Percentiles rank a stretch among this genome's conserved stretches.
phyloP scores from a whole-genome alignment of 495 filamentous ascomycete species.

The Geopyxis carbonaria region DNA sequence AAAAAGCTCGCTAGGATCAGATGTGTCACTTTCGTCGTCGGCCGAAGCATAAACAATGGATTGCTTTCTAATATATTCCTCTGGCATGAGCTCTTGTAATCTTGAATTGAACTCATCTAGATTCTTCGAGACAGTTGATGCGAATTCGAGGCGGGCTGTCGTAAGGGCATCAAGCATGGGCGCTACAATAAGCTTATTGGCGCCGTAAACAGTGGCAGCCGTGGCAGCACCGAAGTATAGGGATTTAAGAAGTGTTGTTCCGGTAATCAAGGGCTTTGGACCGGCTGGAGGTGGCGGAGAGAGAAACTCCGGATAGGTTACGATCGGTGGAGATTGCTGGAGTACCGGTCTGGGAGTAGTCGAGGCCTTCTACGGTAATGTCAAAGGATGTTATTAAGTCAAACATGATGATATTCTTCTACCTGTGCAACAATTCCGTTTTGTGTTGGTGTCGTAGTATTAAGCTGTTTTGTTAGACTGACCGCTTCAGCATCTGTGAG shows the following conservation, averaged over 20 bases:
- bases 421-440: too few relatives aligned
- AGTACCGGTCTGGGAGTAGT: conserved; percentile 5
- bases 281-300: conserved; percentile 38
- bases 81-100: conserved; percentile 53
- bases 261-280: conserved; percentile 55
- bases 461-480: too few relatives aligned
- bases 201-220: conserved; percentile 58
- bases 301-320: conserved; percentile 95
- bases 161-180: conserved; percentile 68
- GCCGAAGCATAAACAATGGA: conserved; percentile 26
- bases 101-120: conserved; percentile 53
- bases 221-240: conserved; percentile 58
- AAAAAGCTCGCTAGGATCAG: conserved; percentile 71
- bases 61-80: conserved; percentile 33
- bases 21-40: conserved; percentile 32
- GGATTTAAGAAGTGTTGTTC: conserved; percentile 54
- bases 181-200: conserved; percentile 59
- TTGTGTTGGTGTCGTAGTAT: too few relatives aligned
- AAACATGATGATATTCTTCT: too few relatives aligned
- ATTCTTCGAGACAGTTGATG: conserved; percentile 44
- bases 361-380: too few relatives aligned
- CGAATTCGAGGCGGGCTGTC: conserved; percentile 65
- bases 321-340: conserved; percentile 53
- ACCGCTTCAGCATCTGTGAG: conserved; percentile 50
- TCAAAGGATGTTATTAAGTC: too few relatives aligned